phyloP scores from a whole-genome alignment of 2,329 filamentous ascomycete species.

The Colletotrichum horii region DNA sequence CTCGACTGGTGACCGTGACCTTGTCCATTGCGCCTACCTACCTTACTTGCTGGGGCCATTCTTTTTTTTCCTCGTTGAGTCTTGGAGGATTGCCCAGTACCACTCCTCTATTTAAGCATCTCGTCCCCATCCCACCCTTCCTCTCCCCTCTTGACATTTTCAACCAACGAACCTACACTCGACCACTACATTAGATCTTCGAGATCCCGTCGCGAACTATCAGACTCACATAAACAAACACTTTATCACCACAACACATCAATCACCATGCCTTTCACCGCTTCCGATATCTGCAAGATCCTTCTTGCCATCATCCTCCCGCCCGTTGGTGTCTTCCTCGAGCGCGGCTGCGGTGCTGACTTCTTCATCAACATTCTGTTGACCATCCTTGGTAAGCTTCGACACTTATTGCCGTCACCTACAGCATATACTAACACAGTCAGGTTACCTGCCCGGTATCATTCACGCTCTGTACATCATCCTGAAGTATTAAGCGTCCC shows the following conservation, averaged over 20 bases:
- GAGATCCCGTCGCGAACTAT: conserved; percentile 2
- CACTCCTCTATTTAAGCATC: not conserved
- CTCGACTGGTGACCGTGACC: conserved; percentile 8
- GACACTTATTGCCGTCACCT: not conserved
- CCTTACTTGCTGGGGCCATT: not conserved
- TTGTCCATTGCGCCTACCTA: not conserved
- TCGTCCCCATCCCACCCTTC: conserved; percentile 11
- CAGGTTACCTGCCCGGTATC: conserved; percentile 76
- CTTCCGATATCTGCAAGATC: conserved; percentile 67
- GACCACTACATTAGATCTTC: not conserved
- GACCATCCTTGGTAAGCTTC: conserved; percentile 68
- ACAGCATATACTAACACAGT: conserved; percentile 25
- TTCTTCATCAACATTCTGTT: conserved; percentile 92
- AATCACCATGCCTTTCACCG: conserved; percentile 63
- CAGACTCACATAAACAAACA: not conserved
- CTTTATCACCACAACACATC: not conserved
- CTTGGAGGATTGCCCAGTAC: not conserved
- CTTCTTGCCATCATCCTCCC: conserved; percentile 90
- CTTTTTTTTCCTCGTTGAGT: not conserved
- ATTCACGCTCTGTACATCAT: conserved; percentile 96
- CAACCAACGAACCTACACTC: conserved; percentile 8
- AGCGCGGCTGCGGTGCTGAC: conserved; percentile 87
- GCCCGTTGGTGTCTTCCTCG: conserved; percentile 91
- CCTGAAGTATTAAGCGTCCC: conserved; percentile 73
- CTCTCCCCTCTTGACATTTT: not conserved